Evolutionary conservation across 371 early-diverging fungal species (phyloP), one percentile per base, ranked within the genome.

Genomic region (Hamiltosporidium tvaerminnensis): DNA sequence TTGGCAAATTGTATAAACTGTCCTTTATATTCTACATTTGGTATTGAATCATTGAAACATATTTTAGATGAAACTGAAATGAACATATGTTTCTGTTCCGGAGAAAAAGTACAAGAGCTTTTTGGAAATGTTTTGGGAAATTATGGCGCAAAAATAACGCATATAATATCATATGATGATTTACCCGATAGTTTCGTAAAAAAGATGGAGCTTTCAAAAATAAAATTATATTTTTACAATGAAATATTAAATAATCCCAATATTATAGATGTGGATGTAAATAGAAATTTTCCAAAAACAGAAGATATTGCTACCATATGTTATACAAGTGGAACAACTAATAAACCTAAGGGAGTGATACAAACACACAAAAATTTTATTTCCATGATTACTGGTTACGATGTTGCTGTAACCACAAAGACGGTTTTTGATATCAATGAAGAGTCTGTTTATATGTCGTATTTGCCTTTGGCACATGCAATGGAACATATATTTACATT

Each of bases 311-410:
- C 87, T 36, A 91, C 92, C 12, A 87, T 95, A 68, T 92, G 90
- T 82, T 97, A 92, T 77, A 95, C 98, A 4, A 86, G 86, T 73
- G 92, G 91, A 50, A 86, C 87, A 0, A 86, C 41, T 83, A 90
- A 94, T 38, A 81, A 78, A 59, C 91, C 91, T 34, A 86, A 84
- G 72, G 83, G 84, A 32, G 76, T 72, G 47, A 74, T 75, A 53
- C 59, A 70, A 35, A 75, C 63, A 36, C 71, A 80, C 37, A 66
- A 73, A 47, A 85, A 85, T 68, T 78, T 94, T 67, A 82, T 91
- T 82, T 82, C 86, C 30, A 90, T 89, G 70, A 89, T 93, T 10
- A 88, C 90, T 31, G 86, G 63, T 1, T 71, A 68, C 47, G 57
- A 58, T 35, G 47, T 55, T 12, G 57, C 60, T 2, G 55, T 64